Percentiles rank a stretch among this genome's conserved stretches.
phyloP scores from a whole-genome alignment of 371 early-diverging fungal species.

The Lichtheimia hyalospora region DNA sequence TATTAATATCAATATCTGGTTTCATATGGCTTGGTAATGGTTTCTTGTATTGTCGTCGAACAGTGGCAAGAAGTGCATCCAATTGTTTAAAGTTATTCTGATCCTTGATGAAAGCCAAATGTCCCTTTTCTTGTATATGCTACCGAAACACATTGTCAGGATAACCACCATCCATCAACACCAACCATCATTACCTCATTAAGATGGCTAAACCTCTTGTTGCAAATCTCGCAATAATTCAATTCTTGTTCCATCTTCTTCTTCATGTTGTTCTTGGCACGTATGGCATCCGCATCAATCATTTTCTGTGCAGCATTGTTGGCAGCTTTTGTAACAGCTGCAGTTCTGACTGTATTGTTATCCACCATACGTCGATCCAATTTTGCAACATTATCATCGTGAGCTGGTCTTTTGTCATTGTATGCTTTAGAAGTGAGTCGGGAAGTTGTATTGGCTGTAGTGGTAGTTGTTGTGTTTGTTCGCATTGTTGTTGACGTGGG shows the following conservation, averaged over 20 bases:
- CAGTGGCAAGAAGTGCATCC: constrained; percentile 28
- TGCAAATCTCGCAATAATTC: constrained; percentile 45
- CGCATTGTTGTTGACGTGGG: constrained; percentile 1
- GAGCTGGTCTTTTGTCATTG: constrained; percentile 15
- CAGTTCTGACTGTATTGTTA: constrained; percentile 13
- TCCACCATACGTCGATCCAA: constrained; percentile 35
- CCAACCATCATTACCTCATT: constrained; percentile 28
- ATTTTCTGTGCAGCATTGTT: constrained; percentile 10
- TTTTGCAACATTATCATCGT: constrained; percentile 29
- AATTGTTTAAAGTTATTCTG: constrained; percentile 36
- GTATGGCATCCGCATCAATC: constrained; percentile 1
- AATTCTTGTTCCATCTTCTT: constrained; percentile 16
- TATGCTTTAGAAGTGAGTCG: constrained; percentile 8
- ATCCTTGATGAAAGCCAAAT: constrained; percentile 33
- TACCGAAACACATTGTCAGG: constrained; percentile 7
- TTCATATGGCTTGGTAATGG: constrained; percentile 19
- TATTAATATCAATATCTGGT: constrained; percentile 12
- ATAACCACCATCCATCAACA: not conserved
- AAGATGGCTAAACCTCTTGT: constrained; percentile 20
- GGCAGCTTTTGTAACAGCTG: constrained; percentile 1
- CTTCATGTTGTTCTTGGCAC: constrained; percentile 4
- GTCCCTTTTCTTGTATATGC: constrained; percentile 34
- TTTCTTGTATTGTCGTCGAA: constrained; percentile 25
- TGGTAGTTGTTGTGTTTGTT: constrained; percentile 6
- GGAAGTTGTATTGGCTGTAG: constrained; percentile 10